Conservation (phyloP, 441 rosid species). For the Breynia disticha region DNA sequence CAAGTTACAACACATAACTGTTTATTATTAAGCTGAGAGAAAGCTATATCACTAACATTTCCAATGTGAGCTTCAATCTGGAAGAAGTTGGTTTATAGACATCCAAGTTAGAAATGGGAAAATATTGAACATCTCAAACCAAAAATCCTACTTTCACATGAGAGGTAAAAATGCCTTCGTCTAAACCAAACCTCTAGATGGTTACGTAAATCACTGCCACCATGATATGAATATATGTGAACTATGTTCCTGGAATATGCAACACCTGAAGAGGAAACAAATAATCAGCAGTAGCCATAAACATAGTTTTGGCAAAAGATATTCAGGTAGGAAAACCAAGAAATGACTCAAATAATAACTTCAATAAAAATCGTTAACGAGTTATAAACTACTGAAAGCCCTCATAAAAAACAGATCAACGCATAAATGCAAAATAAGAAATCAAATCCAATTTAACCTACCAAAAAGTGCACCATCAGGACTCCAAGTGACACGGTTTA, state of each 20-base stretch:
- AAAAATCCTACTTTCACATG: not conserved
- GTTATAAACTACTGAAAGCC: not conserved
- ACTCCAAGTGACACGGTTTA: conserved; percentile 61
- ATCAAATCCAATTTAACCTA: conserved; percentile 17
- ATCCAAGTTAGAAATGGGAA: not conserved
- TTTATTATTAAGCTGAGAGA: conserved; percentile 60
- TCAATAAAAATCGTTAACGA: too few relatives aligned
- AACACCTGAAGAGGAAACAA: conserved; percentile 34
- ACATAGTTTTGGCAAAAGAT: too few relatives aligned
- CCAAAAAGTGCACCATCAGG: conserved; percentile 52
- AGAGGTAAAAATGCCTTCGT: conserved; percentile 5
- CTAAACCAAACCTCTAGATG: conserved; percentile 18
- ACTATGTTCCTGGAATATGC: conserved; percentile 70
- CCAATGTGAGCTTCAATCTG: conserved; percentile 68
- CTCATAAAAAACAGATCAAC: not conserved
- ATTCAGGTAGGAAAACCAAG: too few relatives aligned
- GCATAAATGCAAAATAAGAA: not conserved
- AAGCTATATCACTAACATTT: conserved; percentile 57
- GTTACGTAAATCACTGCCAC: conserved; percentile 14
- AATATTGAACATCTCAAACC: not conserved
- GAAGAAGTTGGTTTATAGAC: conserved; percentile 1
- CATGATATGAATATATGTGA: conserved; percentile 45
- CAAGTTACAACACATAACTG: conserved; percentile 65
- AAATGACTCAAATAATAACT: too few relatives aligned
- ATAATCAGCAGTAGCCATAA: not conserved